Conservation (phyloP, 768 basidiomycete species). For the Mycena sanguinolenta region DNA sequence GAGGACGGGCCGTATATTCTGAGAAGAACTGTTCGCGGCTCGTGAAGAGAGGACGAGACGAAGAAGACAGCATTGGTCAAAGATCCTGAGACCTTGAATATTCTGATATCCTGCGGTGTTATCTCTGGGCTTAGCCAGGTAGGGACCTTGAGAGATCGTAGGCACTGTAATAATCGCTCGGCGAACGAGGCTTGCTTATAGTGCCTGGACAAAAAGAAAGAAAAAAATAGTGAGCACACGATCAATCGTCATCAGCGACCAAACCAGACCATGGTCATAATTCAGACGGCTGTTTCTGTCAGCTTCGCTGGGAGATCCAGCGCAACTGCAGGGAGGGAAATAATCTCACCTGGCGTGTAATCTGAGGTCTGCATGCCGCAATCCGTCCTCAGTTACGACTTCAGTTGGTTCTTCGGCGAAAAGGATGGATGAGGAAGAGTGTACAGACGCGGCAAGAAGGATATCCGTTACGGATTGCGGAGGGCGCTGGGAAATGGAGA, state of each 20-base stretch:
- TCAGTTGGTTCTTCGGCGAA: constrained; percentile 49
- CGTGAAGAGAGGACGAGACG: constrained; percentile 75
- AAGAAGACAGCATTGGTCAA: constrained; percentile 98
- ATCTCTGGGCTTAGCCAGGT: constrained; percentile 68
- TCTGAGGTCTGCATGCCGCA: constrained; percentile 67
- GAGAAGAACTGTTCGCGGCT: constrained; percentile 79
- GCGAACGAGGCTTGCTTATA: constrained; percentile 74
- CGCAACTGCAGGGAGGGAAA: constrained; percentile 46
- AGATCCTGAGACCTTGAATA: constrained; percentile 90
- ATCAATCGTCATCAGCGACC: constrained; percentile 39
- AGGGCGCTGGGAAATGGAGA: constrained; percentile 11
- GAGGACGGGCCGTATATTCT: constrained; percentile 95
- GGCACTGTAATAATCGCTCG: constrained; percentile 65
- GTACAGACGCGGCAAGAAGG: constrained; percentile 23
- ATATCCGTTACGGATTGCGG: constrained; percentile 25
- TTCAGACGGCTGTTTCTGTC: constrained; percentile 48
- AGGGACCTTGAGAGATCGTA: constrained; percentile 68
- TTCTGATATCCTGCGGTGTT: constrained; percentile 62
- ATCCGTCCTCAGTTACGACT: constrained; percentile 67
- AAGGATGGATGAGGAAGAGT: constrained; percentile 40
- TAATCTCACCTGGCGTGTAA: constrained; percentile 79
- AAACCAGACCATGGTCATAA: constrained; percentile 53
- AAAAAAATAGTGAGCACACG: constrained; percentile 32
- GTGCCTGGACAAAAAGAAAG: constrained; percentile 58
- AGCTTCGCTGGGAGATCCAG: constrained; percentile 50